Evolutionary conservation across 2,329 filamentous ascomycete genomes (phyloP), one percentile per base, ranked within the genome.

Genomic region (Ceratocystis alfenasii): DNA sequence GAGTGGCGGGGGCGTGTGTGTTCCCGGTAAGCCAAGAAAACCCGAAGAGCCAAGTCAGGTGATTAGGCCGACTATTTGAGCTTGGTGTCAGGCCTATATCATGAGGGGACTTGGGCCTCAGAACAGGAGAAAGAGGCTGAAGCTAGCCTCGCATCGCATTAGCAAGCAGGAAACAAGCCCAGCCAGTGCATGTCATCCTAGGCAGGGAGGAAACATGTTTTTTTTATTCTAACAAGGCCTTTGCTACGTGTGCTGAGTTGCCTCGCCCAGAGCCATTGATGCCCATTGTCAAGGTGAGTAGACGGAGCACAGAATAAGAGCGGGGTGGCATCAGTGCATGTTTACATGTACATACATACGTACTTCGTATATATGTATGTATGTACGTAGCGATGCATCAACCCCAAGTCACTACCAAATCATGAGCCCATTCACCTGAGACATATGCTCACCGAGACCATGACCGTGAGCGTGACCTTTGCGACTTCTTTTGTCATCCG

Each of bases 401-500:
- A 53, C 20, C 20, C 48, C 20, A 53, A 41, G 53, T 30, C 53
- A 59, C 53, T 33, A 25, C 25, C 22, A 20, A 22, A 22, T 30
- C 53, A 59, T 2, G 36, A 25, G 53, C 12, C 17, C 28, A 20
- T 33, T 10, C 53, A 59, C 53, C 53, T 59, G 53, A 59, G 53
- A 59, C 53, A 59, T 12, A 41, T 53, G 20, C 28, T 59, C 53
- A 59, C 28, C 53, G 25, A 59, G 50, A 55, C 20, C 50, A 25
- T 12, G 28, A 59, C 53, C 28, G 25, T 63, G 53, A 59, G n/a
- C 53, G 25, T 15, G 22, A 50, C 46, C n/a, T 22, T 62, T 41
- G 8, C 20, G 36, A 10, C 17, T 36, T 59, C 25, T 59, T 59
- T 60, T n/a, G n/a, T 41, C 25, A 41, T n/a, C 55, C 36, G 45